Evolutionary conservation across 108 stramenopile species (phyloP), one percentile per base, ranked within the genome.

Genomic region (Nitzschia palea): DNA sequence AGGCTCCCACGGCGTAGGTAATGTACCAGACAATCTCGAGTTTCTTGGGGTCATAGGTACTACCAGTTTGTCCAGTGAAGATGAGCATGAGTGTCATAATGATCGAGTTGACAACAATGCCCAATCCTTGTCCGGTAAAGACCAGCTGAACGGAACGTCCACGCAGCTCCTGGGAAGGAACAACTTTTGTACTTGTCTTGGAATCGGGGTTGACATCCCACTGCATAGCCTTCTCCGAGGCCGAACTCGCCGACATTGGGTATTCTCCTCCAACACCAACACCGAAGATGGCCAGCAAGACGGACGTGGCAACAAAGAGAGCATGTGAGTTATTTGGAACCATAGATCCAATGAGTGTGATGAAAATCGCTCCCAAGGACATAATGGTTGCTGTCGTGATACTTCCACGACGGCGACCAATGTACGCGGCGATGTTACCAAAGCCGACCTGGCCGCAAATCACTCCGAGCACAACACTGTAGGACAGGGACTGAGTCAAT

Each of bases 231-330:
- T 80, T 67, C 65, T 90, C 89, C 27, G 74, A 70, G 0, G 89
- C 89, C 25, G 68, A 66, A 0, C 72, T 58, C 0, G 85, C 85
- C n/a, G 70, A 68, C 30, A 90, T 57, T 1, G 89, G 89, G 57
- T 87, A 90, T 50, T 90, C 89, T 18, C 89, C 89, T 0, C 89
- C 89, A 3, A 90, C 89, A 2, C 89, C 89, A 20, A 90, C 37
- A 2, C 89, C 89, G 62, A 90, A 86, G 25, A 90, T 22, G 37
- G 86, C 86, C 15, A 86, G 48, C 8, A 70, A 55, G 0, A 70
- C 3, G n/a, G 50, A 48, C 83, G 84, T 82, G 18, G 59, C 55
- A 44, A 0, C 35, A 43, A 10, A 44, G 37, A 10, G 79, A 72
- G 6, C 69, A 51, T 25, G 61, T 69, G 9, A 76, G 25, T 1